Percentiles rank a stretch among this genome's conserved stretches.
Evolutionary conservation across 1,284 basidiomycete genomes (phyloP).

Genomic region (Moniliophthora roreri): DNA sequence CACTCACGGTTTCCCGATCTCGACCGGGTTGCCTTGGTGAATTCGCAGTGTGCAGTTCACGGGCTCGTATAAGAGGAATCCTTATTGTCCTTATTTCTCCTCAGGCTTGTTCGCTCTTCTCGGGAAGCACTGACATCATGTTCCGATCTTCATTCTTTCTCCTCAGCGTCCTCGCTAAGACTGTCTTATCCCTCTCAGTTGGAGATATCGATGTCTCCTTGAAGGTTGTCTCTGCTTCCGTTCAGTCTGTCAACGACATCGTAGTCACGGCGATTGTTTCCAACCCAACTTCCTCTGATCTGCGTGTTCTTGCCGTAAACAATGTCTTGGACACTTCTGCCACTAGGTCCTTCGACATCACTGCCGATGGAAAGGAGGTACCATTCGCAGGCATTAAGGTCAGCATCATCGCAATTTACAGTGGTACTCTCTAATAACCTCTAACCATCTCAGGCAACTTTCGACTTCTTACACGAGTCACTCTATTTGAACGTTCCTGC

Average conservation of each 20-base stretch:
- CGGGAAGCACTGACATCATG: constrained; percentile 1
- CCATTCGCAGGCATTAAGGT: constrained; percentile 18
- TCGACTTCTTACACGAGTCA: constrained; percentile 10
- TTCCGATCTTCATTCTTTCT: constrained; percentile 9
- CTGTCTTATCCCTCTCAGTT: constrained; percentile 7
- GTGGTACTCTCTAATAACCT: too few relatives aligned
- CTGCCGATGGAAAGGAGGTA: constrained; percentile 15
- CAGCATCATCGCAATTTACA: neutral
- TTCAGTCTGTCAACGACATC: constrained; percentile 12
- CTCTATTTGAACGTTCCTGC: constrained; percentile 19
- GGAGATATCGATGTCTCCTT: constrained; percentile 12
- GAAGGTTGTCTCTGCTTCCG: constrained; percentile 6
- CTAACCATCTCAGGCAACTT: constrained; percentile 4
- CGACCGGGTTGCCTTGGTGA: too few relatives aligned
- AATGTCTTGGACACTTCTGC: constrained; percentile 16
- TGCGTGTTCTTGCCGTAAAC: constrained; percentile 17
- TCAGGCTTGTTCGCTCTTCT: too few relatives aligned
- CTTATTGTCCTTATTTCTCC: too few relatives aligned
- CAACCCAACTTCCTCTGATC: constrained; percentile 16
- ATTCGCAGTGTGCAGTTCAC: too few relatives aligned
- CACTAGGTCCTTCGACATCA: constrained; percentile 17
- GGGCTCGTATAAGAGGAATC: too few relatives aligned
- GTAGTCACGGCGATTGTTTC: constrained; percentile 14
- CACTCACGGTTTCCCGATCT: too few relatives aligned
- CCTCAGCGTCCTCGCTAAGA: constrained; percentile 3